phyloP scores from a whole-genome alignment of 805 yeast species.

The Hanseniaspora mollemarum region DNA sequence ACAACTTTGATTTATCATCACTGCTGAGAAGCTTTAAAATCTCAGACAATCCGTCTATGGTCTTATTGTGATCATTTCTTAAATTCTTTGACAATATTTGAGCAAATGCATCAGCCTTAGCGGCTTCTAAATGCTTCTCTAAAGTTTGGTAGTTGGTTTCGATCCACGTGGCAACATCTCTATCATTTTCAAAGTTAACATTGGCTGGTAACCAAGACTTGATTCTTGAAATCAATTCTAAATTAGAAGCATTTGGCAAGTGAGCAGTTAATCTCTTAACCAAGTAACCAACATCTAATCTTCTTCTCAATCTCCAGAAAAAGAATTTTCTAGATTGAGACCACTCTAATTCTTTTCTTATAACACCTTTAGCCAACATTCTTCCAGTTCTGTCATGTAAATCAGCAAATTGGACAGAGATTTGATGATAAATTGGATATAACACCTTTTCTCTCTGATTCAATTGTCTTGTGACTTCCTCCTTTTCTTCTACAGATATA shows the following conservation, averaged over 20 bases:
- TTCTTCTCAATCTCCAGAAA: conserved; percentile 98
- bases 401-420: conserved; percentile 93
- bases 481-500: conserved; percentile 52
- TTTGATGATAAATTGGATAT: conserved; percentile 81
- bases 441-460: conserved; percentile 67
- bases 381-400: conserved; percentile 95
- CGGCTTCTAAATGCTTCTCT: conserved; percentile 47
- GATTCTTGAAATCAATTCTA: conserved; percentile 76
- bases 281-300: conserved; percentile 83
- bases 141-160: conserved; percentile 62
- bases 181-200: conserved; percentile 59
- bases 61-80: conserved; percentile 43
- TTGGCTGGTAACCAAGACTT: conserved; percentile 75
- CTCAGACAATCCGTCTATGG: conserved; percentile 46
- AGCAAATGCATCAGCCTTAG: conserved; percentile 57
- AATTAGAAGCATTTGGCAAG: conserved; percentile 47
- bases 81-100: conserved; percentile 50
- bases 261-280: conserved; percentile 60
- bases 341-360: conserved; percentile 80
- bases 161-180: conserved; percentile 71
- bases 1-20: conserved; percentile 42
- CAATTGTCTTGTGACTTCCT: conserved; percentile 52
- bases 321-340: conserved; percentile 80
- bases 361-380: conserved; percentile 90
- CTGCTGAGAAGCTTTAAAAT: conserved; percentile 41